phyloP scores from a whole-genome alignment of 2,329 filamentous ascomycete genomes.

The Botrytis squamosa region DNA sequence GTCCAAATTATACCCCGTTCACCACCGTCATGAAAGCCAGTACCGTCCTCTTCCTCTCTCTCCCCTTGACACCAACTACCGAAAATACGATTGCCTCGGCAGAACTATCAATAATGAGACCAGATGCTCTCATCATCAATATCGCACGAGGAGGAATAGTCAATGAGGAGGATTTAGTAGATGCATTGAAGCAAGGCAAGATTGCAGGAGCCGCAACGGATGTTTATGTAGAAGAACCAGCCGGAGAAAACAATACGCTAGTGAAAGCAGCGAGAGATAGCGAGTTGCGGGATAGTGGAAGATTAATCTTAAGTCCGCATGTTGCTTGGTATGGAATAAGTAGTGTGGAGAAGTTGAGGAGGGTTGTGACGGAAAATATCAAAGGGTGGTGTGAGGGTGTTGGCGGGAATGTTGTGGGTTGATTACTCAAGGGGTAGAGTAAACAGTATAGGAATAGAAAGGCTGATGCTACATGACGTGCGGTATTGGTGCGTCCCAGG shows the following conservation, averaged over 20 bases:
- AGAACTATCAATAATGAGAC: constrained; percentile 32
- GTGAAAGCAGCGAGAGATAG: constrained; percentile 27
- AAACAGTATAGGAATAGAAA: neutral
- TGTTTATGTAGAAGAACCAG: constrained; percentile 39
- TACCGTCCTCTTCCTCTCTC: constrained; percentile 31
- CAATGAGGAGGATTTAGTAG: constrained; percentile 36
- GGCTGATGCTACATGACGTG: neutral
- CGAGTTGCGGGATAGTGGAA: constrained; percentile 41
- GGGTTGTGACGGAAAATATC: constrained; percentile 47
- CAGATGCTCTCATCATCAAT: constrained; percentile 35
- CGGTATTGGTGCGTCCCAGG: neutral
- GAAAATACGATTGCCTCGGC: constrained; percentile 31
- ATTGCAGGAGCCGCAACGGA: constrained; percentile 38
- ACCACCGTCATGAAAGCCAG: constrained; percentile 22
- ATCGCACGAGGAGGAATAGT: constrained; percentile 39
- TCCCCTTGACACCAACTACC: constrained; percentile 32
- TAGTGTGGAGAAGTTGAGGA: constrained; percentile 48
- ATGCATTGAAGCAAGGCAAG: constrained; percentile 33
- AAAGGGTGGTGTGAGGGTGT: constrained; percentile 45
- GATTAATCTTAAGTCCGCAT: constrained; percentile 53
- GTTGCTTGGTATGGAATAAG: constrained; percentile 52
- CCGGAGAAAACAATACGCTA: constrained; percentile 43
- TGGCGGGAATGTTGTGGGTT: constrained; percentile 26
- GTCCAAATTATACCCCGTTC: constrained; percentile 29
- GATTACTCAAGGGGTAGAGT: neutral